Base-by-base conservation (phyloP, 2,329 filamentous ascomycete species). In the Diaporthe australafricana region DNA sequence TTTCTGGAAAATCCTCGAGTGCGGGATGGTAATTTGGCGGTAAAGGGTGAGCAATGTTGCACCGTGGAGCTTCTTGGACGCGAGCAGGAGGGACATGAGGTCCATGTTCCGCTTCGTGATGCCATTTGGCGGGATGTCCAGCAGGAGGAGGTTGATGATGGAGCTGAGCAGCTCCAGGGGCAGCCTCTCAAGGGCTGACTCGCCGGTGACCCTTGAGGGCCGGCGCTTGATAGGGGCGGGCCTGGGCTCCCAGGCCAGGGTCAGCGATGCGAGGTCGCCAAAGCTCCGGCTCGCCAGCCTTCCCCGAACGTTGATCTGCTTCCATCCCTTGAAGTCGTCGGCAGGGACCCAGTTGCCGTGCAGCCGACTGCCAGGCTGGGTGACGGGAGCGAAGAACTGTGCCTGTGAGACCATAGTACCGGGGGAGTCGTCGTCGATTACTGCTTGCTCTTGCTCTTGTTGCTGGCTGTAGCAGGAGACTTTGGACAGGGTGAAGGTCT, bases 1-100 rank as follows among this genome's bases (percentile, higher is more conserved):
- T 82, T 96, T 96, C 79, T 91, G 91, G 83, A 95, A 96, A 79
- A 95, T 94, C 73, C 91, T 87, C 32, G 94, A 96, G 84, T 95
- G 93, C 7, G 94, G 93, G 76, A 96, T 92, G 53, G 93, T 94
- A 80, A 96, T 93, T 80, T 93, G 90, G 75, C 90, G 88, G 83
- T 96, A 96, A 62, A 96, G 87, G 8, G 93, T 93, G 75, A 89
- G 88, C 42, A 95, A 84, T 4, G 93, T 95, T 25, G 91, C 91
- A 32, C 88, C 88, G 78, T 96, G 92, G 72, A 96, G 84, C 38
- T 89, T 89, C 78, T 89, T 90, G n/a, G 93, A 96, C n/a, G 92
- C 90, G 74, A 94, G 83, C 47, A 96, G 86, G 74, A 94, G 88
- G 22, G 93, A 90, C 84, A 95, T 92, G 72, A 96, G 85, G 79